phyloP scores from a whole-genome alignment of 495 filamentous ascomycete genomes.

The Rusavskia elegans region DNA sequence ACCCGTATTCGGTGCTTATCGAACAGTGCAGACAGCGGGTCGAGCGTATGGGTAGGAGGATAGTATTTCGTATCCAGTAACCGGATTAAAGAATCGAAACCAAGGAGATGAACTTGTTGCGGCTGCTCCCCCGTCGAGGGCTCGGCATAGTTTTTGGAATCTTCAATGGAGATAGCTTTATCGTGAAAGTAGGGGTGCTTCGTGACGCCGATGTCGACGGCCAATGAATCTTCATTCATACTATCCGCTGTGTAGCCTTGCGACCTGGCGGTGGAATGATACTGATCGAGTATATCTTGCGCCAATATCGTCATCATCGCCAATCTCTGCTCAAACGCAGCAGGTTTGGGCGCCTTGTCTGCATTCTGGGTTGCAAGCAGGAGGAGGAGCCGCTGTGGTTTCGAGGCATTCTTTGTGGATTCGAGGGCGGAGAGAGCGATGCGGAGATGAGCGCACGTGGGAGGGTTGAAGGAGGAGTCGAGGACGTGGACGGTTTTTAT shows the following conservation, averaged over 20 bases:
- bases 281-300: constrained; percentile 33
- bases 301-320: constrained; percentile 80
- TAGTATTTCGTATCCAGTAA: constrained; percentile 83
- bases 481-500: constrained; percentile 56
- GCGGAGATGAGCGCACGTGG: constrained; percentile 63
- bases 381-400: constrained; percentile 47
- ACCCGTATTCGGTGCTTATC: constrained; percentile 52
- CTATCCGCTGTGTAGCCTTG: background rate
- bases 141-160: constrained; percentile 17
- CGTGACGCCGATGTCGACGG: constrained; percentile 60
- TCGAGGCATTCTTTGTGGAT: constrained; percentile 16
- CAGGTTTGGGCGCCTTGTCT: constrained; percentile 77
- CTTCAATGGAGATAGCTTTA: constrained; percentile 56
- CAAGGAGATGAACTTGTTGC: constrained; percentile 65
- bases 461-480: constrained; percentile 93
- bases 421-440: constrained; percentile 56
- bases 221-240: background rate
- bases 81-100: constrained; percentile 77
- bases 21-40: constrained; percentile 52
- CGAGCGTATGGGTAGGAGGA: constrained; percentile 33
- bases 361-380: constrained; percentile 84
- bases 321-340: constrained; percentile 64
- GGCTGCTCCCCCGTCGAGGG: background rate
- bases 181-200: constrained; percentile 73
- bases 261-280: constrained; percentile 5